Percentiles rank a stretch among this genome's conserved stretches.
phyloP scores from a whole-genome alignment of 2,329 filamentous ascomycete genomes.

The Trichoderma lentiforme region DNA sequence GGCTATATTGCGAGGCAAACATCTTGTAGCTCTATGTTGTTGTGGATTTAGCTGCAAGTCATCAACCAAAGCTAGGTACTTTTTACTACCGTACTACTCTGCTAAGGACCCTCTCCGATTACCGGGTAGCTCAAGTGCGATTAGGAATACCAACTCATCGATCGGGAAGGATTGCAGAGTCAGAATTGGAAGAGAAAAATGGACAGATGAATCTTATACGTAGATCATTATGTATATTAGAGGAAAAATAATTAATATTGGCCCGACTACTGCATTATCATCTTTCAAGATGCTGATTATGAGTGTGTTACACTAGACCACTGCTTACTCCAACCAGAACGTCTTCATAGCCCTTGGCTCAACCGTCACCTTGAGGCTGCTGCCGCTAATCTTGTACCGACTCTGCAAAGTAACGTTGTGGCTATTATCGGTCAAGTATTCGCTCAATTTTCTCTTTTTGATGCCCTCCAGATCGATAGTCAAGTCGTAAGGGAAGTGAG shows the following conservation, averaged over 20 bases:
- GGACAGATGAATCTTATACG: no score
- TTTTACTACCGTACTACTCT: no score
- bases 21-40: no score
- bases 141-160: no score
- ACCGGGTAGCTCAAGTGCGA: no score
- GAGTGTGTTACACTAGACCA: no score
- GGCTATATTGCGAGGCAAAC: no score
- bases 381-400: neutral
- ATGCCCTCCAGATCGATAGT: constrained; percentile 7
- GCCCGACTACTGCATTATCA: neutral
- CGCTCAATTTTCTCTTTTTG: constrained; percentile 10
- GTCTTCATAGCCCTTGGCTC: constrained; percentile 11
- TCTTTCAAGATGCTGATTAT: neutral
- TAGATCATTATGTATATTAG: neutral
- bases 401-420: constrained; percentile 11
- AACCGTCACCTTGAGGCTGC: constrained; percentile 4
- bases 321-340: constrained; percentile 4
- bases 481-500: constrained; percentile 9
- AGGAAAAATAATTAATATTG: neutral
- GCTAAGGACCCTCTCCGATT: no score
- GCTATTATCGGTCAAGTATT: constrained; percentile 10
- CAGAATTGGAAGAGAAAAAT: no score
- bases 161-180: no score
- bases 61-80: no score
- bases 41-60: no score